Base-by-base conservation (phyloP, 148 eudicot species). In the Drosera capensis region DNA sequence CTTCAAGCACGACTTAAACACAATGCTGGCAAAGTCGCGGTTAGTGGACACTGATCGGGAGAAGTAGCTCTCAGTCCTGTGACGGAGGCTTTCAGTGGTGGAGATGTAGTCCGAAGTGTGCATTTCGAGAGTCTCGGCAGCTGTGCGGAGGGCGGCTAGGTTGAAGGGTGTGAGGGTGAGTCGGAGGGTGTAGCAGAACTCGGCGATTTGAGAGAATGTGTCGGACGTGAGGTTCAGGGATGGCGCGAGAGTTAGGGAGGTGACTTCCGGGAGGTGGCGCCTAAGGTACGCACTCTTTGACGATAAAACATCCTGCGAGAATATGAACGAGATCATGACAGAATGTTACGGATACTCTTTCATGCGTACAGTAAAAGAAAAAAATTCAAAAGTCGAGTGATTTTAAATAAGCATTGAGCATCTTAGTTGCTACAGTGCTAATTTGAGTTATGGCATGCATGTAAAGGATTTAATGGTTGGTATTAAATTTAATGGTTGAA, bases 11-110 rank as follows among this genome's bases (percentile, higher is more conserved):
- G 94, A 72, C 3, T 61, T 63, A 28, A 80, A 65, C 22, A 77
- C 77, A 2, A 53, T 64, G 3, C 60, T 36, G 0, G 70, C 64
- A 39, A 56, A 65, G 8, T 80, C 86, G 25, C 22, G 59, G 46
- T 78, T 65, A 14, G 43, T 47, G 6, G 65, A 38, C 3, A 88
- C 63, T 13, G 62, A 71, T 1, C 63, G 64, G 8, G 66, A 28
- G 54, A 88, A 77, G 54, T 83, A 88, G 1, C 60, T 59, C 40
- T 88, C 96, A 23, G 80, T 69, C 40, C 53, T 65, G 37, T 71
- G 65, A 38, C 60, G 47, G 35, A 88, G 58, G 46, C 62, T 68
- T 4, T 65, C 82, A 21, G 18, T 61, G 2, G 23, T 29, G 8
- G 17, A 41, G 43, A 38, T 47, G 28, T 36, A 13, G n/a, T 6